Base-by-base conservation (phyloP, 2,329 filamentous ascomycete genomes). In the Fusarium ambrosium region DNA sequence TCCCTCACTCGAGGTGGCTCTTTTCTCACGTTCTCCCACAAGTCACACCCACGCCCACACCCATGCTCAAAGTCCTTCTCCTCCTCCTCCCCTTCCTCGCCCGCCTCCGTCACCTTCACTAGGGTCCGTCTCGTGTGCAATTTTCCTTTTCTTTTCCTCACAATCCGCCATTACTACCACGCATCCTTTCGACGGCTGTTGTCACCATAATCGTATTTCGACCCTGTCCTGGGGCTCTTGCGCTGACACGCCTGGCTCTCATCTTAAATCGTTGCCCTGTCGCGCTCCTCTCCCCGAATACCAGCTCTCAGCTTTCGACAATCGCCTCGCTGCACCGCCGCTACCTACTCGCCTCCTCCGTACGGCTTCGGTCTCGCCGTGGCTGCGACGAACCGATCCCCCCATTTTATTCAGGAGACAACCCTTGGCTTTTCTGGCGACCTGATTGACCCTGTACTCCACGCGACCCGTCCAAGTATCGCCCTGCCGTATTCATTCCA, bases 241-340 rank as follows among this genome's bases (percentile, higher is more conserved):
- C 70, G 69, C 73, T 76, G 73, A 72, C 69, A 71, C 74, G 66
- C 61, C 63, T 59, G 63, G 51, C 37, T 43, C 61, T 64, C 45
- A 53, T 41, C 61, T 51, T 51, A 67, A 37, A 61, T 69, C 43
- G 41, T 60, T 51, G 64, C 39, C 48, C 65, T 64, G 61, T 72
- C 70, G 73, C 71, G 62, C 63, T 64, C 39, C 39, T 71, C 62
- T 60, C 37, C 39, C 37, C 68, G 32, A 60, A 27, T n/a, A n/a
- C 24, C 13, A 59, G 71, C 37, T 61, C 59, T 62, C 9, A 36
- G 51, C 43, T 66, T 16, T 66, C 51, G 59, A 65, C 56, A 43
- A 45, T 64, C 56, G 24, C 41, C 41, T 68, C 34, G 60, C 62
- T 64, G 62, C 60, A 63, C 62, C 71, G 48, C 63, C 62, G 37